Percentiles rank a stretch among this genome's conserved stretches.
Conservation (phyloP, 2,329 filamentous ascomycete species). For the Acarospora socialis region DNA sequence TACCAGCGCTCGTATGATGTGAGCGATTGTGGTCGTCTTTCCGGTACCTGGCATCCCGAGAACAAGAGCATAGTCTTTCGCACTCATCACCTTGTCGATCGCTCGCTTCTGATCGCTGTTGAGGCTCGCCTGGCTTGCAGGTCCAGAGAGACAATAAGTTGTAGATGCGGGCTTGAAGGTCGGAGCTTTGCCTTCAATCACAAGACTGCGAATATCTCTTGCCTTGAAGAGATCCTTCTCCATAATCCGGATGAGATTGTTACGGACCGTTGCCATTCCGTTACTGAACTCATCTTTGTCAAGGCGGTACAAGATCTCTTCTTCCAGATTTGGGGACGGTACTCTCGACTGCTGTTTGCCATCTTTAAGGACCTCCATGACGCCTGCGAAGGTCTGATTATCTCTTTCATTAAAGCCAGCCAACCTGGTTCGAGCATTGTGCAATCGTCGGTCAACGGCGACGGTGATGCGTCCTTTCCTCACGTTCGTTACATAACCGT, state of each 20-base stretch:
- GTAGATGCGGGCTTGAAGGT: constrained; percentile 55
- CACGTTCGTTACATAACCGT: constrained; percentile 75
- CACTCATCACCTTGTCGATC: constrained; percentile 90
- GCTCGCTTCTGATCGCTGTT: constrained; percentile 79
- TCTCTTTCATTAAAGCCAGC: constrained; percentile 58
- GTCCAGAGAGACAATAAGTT: constrained; percentile 44
- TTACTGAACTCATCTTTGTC: constrained; percentile 99
- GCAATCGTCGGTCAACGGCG: constrained; percentile 76
- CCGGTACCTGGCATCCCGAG: constrained; percentile 97
- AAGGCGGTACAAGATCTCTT: constrained; percentile 56
- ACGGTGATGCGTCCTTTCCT: constrained; percentile 65
- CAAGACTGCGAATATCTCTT: constrained; percentile 57
- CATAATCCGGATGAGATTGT: constrained; percentile 91
- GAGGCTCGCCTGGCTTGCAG: constrained; percentile 45
- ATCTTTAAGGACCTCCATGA: constrained; percentile 67
- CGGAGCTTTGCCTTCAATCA: constrained; percentile 63
- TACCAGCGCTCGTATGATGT: constrained; percentile 84
- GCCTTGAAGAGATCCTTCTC: constrained; percentile 58
- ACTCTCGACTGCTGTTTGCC: constrained; percentile 22
- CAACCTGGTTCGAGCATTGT: constrained; percentile 66
- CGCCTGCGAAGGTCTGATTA: constrained; percentile 80
- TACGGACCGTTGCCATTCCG: constrained; percentile 86
- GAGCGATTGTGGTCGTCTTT: constrained; percentile 95
- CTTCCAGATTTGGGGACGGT: constrained; percentile 27
- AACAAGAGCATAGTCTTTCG: constrained; percentile 89